phyloP scores from a whole-genome alignment of 257 asterid species.

The Euphrasia confusa region DNA sequence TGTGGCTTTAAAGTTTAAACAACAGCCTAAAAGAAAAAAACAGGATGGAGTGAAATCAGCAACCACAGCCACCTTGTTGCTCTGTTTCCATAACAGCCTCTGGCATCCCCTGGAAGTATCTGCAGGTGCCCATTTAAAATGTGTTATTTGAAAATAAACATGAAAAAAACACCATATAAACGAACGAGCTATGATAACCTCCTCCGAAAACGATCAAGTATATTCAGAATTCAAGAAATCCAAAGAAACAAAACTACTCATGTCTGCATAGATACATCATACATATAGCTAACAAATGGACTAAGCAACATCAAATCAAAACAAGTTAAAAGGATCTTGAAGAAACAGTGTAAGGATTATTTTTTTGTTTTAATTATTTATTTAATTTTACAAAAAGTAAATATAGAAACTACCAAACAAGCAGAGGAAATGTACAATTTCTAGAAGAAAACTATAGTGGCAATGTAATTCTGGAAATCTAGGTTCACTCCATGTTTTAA shows the following conservation, averaged over 20 bases:
- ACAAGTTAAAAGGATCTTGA: not conserved
- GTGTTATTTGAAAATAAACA: slow-evolving; percentile 9
- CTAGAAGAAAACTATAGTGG: too few relatives aligned
- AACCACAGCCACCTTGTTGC: slow-evolving; percentile 86
- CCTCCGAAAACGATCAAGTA: too few relatives aligned
- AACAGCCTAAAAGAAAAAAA: slow-evolving; percentile 27
- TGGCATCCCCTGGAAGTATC: slow-evolving; percentile 86
- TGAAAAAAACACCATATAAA: too few relatives aligned
- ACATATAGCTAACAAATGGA: not conserved
- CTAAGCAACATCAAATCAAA: not conserved
- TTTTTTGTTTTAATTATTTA: too few relatives aligned
- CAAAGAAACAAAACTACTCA: not conserved
- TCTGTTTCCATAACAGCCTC: slow-evolving; percentile 75
- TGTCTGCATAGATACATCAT: too few relatives aligned
- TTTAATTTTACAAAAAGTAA: too few relatives aligned
- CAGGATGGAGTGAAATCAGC: slow-evolving; percentile 40
- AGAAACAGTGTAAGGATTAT: too few relatives aligned
- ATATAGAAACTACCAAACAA: too few relatives aligned
- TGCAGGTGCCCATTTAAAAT: slow-evolving; percentile 30
- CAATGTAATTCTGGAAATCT: too few relatives aligned
- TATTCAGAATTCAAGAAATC: not conserved
- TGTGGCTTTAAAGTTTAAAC: slow-evolving; percentile 30
- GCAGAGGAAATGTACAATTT: too few relatives aligned
- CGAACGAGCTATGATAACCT: too few relatives aligned
- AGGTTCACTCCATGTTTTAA: too few relatives aligned